Conservation (phyloP, 139 green algal species). For the Penium margaritaceum region DNA sequence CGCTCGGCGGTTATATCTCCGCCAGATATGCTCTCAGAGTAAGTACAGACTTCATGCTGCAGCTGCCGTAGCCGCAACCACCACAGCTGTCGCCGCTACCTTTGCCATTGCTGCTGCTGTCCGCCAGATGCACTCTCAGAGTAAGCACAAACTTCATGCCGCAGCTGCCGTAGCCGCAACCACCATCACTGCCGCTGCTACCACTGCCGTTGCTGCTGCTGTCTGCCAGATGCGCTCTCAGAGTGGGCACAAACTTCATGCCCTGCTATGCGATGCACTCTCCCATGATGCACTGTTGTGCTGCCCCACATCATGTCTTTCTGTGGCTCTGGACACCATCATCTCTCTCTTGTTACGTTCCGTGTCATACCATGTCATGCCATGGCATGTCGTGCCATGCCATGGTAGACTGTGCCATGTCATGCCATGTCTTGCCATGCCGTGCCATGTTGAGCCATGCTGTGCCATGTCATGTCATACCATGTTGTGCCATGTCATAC, state of each 20-base stretch:
- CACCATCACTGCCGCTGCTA: background rate
- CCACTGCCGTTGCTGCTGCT: background rate
- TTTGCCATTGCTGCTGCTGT: background rate
- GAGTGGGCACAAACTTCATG: no score
- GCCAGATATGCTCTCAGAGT: constrained; percentile 32
- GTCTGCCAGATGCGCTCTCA: constrained; percentile 17
- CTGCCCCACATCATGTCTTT: no score
- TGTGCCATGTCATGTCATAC: background rate
- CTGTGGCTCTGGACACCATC: no score
- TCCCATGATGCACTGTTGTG: no score
- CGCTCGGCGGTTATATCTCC: constrained; percentile 33
- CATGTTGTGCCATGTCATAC: background rate
- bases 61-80: background rate
- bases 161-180: background rate
- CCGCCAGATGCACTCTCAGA: background rate
- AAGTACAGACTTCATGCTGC: background rate
- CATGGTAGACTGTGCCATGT: no score
- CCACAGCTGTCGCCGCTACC: background rate
- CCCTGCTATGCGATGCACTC: no score
- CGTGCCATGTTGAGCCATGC: background rate
- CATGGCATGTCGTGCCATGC: no score
- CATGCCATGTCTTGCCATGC: background rate
- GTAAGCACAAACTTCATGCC: background rate
- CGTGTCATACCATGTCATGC: no score
- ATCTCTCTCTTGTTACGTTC: no score